phyloP scores from a whole-genome alignment of 2,329 filamentous ascomycete genomes.

The Acephala macrosclerotiorum region DNA sequence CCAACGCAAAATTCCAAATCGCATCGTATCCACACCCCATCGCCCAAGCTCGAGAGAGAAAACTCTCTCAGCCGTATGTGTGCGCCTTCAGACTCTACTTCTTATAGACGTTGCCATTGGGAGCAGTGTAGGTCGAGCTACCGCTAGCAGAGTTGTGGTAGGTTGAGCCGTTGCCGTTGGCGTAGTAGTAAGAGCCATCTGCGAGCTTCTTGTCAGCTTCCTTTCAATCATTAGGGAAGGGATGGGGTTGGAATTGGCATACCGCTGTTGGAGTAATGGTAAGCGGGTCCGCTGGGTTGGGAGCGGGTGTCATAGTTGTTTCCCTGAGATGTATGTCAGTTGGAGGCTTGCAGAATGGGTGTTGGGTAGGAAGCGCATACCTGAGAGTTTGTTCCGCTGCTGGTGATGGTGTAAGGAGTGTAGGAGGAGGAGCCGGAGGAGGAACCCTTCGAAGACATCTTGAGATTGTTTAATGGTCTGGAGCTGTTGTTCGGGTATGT shows the following conservation, averaged over 20 bases:
- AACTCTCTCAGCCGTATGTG: not conserved
- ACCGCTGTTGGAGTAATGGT: conserved; percentile 72
- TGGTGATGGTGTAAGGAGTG: conserved; percentile 48
- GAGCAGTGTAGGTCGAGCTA: conserved; percentile 64
- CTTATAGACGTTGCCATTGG: conserved; percentile 50
- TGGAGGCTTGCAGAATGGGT: not conserved
- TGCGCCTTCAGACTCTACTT: conserved; percentile 30
- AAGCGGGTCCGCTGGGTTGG: conserved; percentile 62
- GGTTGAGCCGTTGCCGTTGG: conserved; percentile 71
- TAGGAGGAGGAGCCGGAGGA: conserved; percentile 30
- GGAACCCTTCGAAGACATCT: conserved; percentile 31
- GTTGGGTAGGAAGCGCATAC: conserved; percentile 47
- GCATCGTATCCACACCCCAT: not conserved
- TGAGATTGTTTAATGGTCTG: conserved; percentile 2
- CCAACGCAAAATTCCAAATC: not conserved
- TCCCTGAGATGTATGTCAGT: conserved; percentile 53
- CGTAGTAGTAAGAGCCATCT: conserved; percentile 77
- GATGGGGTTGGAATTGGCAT: conserved; percentile 32
- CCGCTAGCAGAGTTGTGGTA: conserved; percentile 71
- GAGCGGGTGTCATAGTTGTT: conserved; percentile 73
- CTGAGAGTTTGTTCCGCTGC: conserved; percentile 66
- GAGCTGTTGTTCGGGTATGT: not conserved
- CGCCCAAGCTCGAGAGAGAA: not conserved
- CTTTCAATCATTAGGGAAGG: not conserved
- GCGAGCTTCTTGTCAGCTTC: conserved; percentile 41